These are phyloP conservation scores for Lepiota venenata DNA, from an alignment of 768 basidiomycete species.

Conservation along the genomic window DNA sequence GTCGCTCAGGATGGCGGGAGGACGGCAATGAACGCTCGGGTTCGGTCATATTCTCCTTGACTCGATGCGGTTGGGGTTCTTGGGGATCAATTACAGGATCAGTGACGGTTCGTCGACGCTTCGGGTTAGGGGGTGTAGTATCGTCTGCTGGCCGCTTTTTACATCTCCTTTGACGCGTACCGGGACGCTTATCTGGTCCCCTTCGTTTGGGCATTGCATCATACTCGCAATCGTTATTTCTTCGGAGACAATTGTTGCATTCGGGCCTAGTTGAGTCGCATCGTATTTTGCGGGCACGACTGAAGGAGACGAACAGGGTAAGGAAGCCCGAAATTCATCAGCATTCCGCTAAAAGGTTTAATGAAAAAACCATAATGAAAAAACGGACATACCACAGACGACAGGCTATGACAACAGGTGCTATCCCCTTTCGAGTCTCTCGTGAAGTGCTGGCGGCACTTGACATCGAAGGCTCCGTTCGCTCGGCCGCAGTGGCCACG, in stretches of 20 bases:
- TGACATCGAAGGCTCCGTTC: slow-evolving; percentile 30
- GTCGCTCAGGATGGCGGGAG: slow-evolving; percentile 19
- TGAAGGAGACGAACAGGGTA: slow-evolving; percentile 34
- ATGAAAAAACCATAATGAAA: slow-evolving; percentile 34
- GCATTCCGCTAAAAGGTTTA: slow-evolving; percentile 37
- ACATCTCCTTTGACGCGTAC: slow-evolving; percentile 79
- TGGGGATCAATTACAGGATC: slow-evolving; percentile 29
- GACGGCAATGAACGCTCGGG: slow-evolving; percentile 20
- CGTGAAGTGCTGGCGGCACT: slow-evolving; percentile 26
- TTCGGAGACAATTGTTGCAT: slow-evolving; percentile 79
- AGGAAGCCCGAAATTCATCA: slow-evolving; percentile 28
- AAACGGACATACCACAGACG: slow-evolving; percentile 65
- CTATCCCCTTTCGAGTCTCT: slow-evolving; percentile 49
- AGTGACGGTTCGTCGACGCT: slow-evolving; percentile 42
- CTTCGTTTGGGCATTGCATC: slow-evolving; percentile 78
- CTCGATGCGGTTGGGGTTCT: slow-evolving; percentile 26
- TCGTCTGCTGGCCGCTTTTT: slow-evolving; percentile 72
- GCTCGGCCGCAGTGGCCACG: slow-evolving; percentile 28
- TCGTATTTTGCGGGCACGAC: slow-evolving; percentile 81
- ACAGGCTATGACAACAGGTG: slow-evolving; percentile 71
- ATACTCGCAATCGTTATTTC: slow-evolving; percentile 76
- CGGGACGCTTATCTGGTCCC: slow-evolving; percentile 84
- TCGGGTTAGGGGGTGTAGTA: slow-evolving; percentile 45
- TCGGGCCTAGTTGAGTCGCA: slow-evolving; percentile 81
- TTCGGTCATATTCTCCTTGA: slow-evolving; percentile 38